phyloP scores from a whole-genome alignment of 768 basidiomycete genomes.

The Rhodosporidiobolus sp. region DNA sequence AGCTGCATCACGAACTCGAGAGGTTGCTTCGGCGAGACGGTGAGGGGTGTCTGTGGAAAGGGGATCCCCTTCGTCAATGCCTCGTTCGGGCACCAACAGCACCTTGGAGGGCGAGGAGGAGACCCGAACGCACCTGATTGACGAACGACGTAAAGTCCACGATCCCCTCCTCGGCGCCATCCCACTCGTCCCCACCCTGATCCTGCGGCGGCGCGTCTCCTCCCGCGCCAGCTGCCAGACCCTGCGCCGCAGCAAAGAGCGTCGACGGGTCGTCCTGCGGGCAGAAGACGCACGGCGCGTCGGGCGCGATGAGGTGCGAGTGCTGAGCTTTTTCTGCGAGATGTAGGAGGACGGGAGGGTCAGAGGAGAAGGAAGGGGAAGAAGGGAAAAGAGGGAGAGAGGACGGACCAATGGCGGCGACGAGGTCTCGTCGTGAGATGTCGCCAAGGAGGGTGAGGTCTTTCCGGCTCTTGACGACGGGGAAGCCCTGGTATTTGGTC shows the following conservation, averaged over 20 bases:
- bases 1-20: conserved; percentile 96
- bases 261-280: conserved; percentile 55
- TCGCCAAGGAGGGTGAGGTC: conserved; percentile 71
- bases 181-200: conserved; percentile 14
- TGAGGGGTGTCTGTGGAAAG: conserved; percentile 76
- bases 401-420: conserved; percentile 72
- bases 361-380: background rate
- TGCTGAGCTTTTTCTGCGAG: conserved; percentile 65
- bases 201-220: too few species aligned
- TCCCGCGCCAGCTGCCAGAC: background rate
- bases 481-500: conserved; percentile 84
- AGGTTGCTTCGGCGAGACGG: conserved; percentile 84
- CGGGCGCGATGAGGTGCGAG: conserved; percentile 59
- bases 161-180: conserved; percentile 42
- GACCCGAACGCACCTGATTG: conserved; percentile 66
- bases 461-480: conserved; percentile 67
- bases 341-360: conserved; percentile 3
- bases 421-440: conserved; percentile 78
- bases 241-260: background rate
- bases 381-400: background rate
- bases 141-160: conserved; percentile 74
- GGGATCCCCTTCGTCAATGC: background rate
- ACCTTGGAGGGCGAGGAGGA: background rate
- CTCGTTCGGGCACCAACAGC: too few species aligned
- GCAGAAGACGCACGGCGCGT: conserved; percentile 70